Evolutionary conservation across 2,329 filamentous ascomycete genomes (phyloP), one percentile per base, ranked within the genome.

Genomic region (Fusarium anthophilum): DNA sequence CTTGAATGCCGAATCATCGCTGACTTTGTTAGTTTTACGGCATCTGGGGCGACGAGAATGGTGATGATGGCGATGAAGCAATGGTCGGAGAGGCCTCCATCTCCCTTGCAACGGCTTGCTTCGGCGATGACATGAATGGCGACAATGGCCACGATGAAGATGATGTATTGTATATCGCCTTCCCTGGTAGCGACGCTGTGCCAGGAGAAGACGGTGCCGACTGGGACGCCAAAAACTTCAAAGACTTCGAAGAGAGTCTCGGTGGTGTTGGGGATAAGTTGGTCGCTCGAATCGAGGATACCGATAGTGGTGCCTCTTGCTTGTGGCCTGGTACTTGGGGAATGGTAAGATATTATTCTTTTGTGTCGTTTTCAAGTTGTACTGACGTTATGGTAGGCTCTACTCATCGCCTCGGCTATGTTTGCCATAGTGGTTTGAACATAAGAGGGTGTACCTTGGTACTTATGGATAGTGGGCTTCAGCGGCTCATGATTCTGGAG

Each of bases 91-190:
- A 91, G 73, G 85, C 87, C 0, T 87, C 87, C 32, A 86, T 91
- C 71, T 86, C 88, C 3, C 83, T 91, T 13, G 90, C 87, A 5
- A 87, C 88, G 38, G 82, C 86, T 26, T 91, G 90, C 78, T 91
- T 86, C 76, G 88, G 88, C 6, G 80, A 82, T 11, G 77, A 78
- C 3, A 81, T 92, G 38, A 88, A 82, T 43, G 91, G 90, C 6
- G 82, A 91, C 77, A 83, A 80, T 61, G 90, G 91, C 3, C 86
- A 92, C 78, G 84, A 84, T 45, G 80, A 83, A 22, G 84, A 89
- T 39, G 89, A 92, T 78, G 88, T 92, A 1, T 80, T 92, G 41
- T 92, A 88, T 79, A 84, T 92, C 55, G 91, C 88, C 0, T 92
- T 92, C 76, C 83, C 83, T 1, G 90, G 90, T 4, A 63, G 79